Conservation (phyloP, 352 stramenopile genomes). For the Aphanomyces euteiches region DNA sequence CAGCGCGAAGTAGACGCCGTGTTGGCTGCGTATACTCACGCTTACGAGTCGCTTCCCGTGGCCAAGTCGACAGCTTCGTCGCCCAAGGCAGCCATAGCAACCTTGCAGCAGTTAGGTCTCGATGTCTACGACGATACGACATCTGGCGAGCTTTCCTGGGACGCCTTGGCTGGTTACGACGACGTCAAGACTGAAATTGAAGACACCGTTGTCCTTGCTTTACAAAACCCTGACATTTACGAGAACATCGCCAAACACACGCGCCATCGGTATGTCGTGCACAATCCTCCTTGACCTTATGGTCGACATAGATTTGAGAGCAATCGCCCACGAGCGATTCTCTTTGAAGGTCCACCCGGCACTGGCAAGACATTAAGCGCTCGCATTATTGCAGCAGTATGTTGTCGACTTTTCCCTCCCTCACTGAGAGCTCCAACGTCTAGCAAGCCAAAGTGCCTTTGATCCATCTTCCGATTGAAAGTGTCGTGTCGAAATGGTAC, state of each 20-base stretch:
- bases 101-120: conserved; percentile 73
- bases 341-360: conserved; percentile 93
- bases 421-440: background rate
- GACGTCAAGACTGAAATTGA: conserved; percentile 89
- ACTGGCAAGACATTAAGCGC: conserved; percentile 93
- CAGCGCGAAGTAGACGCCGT: conserved; percentile 65
- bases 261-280: conserved; percentile 54
- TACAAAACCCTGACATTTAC: conserved; percentile 90
- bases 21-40: conserved; percentile 77
- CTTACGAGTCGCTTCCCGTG: conserved; percentile 31
- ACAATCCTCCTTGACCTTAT: background rate
- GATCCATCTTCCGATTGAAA: conserved; percentile 93
- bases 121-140: conserved; percentile 68
- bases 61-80: background rate
- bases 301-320: conserved; percentile 44
- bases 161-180: conserved; percentile 85
- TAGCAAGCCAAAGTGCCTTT: conserved; percentile 89
- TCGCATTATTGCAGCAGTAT: conserved; percentile 81
- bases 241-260: conserved; percentile 88
- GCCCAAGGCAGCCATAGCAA: conserved; percentile 49
- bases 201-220: conserved; percentile 88
- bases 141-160: conserved; percentile 63
- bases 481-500: conserved; percentile 93
- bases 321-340: conserved; percentile 83
- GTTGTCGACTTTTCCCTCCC: background rate